Conservation (phyloP, 345 rosid species). For the Eutrema heterophyllum region DNA sequence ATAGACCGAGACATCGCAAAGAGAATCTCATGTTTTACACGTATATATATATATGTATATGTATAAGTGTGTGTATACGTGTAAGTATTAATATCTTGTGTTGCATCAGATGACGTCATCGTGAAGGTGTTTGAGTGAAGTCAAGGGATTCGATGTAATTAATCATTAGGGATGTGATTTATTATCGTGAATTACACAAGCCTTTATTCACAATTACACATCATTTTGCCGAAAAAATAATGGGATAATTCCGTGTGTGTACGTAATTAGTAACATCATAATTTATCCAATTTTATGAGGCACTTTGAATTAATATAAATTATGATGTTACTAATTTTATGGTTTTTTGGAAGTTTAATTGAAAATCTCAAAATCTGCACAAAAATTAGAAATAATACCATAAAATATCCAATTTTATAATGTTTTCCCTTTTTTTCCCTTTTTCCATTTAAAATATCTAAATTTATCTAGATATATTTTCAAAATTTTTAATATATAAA, state of each 20-base stretch:
- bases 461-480: background rate
- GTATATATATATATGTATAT: background rate
- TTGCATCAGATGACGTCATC: conserved; percentile 43
- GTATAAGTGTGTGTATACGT: background rate
- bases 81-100: conserved; percentile 19
- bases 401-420: background rate
- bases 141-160: conserved; percentile 35
- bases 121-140: conserved; percentile 42
- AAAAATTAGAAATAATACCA: background rate
- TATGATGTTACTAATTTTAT: too few species aligned
- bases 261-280: background rate
- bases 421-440: background rate
- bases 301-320: too few species aligned
- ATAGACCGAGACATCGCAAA: conserved; percentile 24
- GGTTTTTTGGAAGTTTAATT: too few species aligned
- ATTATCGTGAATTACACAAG: conserved; percentile 4
- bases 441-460: background rate
- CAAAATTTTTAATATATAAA: background rate
- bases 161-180: conserved; percentile 13
- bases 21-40: conserved; percentile 31
- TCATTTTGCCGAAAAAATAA: background rate
- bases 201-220: conserved; percentile 10
- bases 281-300: too few species aligned
- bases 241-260: background rate
- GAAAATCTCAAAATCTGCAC: too few species aligned